Base-by-base conservation (phyloP, 768 basidiomycete species). In the Coprinellus aureogranulatus region DNA sequence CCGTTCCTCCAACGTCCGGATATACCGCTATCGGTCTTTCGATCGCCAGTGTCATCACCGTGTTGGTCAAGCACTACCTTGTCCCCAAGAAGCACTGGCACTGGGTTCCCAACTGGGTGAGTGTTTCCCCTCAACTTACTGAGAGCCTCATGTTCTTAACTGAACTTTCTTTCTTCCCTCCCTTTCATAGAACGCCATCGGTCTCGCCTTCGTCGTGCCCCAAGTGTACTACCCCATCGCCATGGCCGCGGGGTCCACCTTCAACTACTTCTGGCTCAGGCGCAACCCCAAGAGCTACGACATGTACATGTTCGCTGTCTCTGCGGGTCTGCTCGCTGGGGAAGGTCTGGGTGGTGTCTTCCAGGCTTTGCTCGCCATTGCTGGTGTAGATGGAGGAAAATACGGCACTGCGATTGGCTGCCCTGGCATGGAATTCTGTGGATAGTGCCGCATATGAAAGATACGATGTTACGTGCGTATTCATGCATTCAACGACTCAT, bases 331-430 rank as follows among this genome's bases (percentile, higher is more conserved):
- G 58, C 70, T 85, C 31, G 81, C 83, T 34, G 83, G 83, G 23
- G 83, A 85, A 61, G 84, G 84, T 69, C 72, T 86, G 31, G 84
- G 82, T 27, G 84, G 83, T 64, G 82, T 86, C 51, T 76, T 84
- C 66, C 78, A 80, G 59, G 83, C 83, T 12, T 66, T 84, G n/a
- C 72, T 85, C 23, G 78, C 81, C 28, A 71, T 84, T 52, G 67
- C 73, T 37, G 77, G 77, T 53, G 82, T 83, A 37, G 80, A 81
- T 57, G 82, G 81, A 28, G 64, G 70, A 28, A 75, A 77, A 57
- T 80, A 68, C 54, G 82, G 82, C 2, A 81, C 81, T 40, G 74
- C 72, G 30, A 79, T 83, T 54, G 82, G 82, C 4, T 83, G 82
- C 68, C 82, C 82, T 46, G 80, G 75, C 22, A 64, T 76, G 53